A percentile compares a stretch with the other conserved stretches of the same genome.
These are phyloP conservation scores for Hygrocybe coccinea DNA, from an alignment of 768 basidiomycete genomes.

Conservation along the genomic window DNA sequence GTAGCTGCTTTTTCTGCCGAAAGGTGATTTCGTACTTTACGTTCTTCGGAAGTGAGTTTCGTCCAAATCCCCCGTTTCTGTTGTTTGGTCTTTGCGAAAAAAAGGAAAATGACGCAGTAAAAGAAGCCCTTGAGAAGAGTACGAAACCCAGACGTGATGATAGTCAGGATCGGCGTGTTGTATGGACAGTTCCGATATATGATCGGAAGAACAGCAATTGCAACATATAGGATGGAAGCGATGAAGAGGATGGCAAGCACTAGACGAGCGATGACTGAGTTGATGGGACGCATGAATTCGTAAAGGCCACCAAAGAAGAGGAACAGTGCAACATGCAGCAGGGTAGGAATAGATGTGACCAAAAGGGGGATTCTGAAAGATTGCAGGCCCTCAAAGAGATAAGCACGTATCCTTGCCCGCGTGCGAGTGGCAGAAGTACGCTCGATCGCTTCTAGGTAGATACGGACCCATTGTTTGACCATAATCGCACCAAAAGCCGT, in stretches of 20 bases:
- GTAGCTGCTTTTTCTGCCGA: no score
- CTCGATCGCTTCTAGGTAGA: constrained; percentile 26
- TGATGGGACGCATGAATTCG: constrained; percentile 39
- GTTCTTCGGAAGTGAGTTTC: no score
- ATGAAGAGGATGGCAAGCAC: background rate
- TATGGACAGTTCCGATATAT: background rate
- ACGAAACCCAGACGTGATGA: background rate
- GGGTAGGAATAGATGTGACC: constrained; percentile 39
- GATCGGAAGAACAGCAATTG: background rate
- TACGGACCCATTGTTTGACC: constrained; percentile 43
- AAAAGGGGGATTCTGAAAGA: constrained; percentile 36
- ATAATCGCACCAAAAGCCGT: constrained; percentile 42
- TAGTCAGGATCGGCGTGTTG: background rate
- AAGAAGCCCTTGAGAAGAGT: no score
- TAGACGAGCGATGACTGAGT: constrained; percentile 23
- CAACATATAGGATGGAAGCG: background rate
- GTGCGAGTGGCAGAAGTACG: background rate
- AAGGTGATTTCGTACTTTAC: no score
- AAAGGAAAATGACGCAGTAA: no score
- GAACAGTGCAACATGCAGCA: constrained; percentile 45
- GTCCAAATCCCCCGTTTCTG: no score
- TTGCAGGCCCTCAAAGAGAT: constrained; percentile 21
- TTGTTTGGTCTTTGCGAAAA: no score
- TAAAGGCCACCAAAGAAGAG: constrained; percentile 48
- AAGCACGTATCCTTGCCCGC: background rate